Evolutionary conservation across 2,329 filamentous ascomycete species (phyloP).

Genomic region (Stachybotrys chartarum): DNA sequence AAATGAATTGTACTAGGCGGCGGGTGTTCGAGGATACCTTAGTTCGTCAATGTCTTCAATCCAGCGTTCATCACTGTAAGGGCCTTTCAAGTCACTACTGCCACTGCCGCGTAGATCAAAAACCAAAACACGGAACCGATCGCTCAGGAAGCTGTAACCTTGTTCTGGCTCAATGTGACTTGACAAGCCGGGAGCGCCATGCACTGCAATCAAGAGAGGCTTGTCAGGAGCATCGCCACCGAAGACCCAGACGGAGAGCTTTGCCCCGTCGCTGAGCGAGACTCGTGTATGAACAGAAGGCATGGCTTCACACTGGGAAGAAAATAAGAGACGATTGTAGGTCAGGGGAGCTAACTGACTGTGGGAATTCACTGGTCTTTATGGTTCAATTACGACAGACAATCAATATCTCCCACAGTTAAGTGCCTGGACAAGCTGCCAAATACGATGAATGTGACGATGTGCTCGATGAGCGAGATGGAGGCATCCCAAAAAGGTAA

Average conservation of each 20-base stretch:
- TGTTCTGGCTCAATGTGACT: slow-evolving; percentile 10
- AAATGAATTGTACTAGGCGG: background rate
- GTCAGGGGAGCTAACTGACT: background rate
- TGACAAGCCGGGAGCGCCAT: slow-evolving; percentile 14
- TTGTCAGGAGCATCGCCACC: slow-evolving; percentile 8
- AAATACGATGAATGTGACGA: background rate
- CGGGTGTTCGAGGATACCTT: slow-evolving; percentile 6
- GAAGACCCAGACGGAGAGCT: slow-evolving; percentile 9
- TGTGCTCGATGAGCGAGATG: slow-evolving; percentile 1
- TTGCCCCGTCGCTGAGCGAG: slow-evolving; percentile 12
- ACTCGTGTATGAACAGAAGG: slow-evolving; percentile 1
- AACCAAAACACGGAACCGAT: slow-evolving; percentile 12
- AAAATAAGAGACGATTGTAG: background rate
- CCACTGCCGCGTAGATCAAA: slow-evolving; percentile 17
- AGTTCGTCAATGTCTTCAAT: slow-evolving; percentile 16
- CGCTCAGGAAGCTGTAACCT: slow-evolving; percentile 11
- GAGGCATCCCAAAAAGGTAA: background rate
- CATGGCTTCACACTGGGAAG: background rate
- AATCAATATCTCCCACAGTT: background rate
- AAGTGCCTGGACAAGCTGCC: background rate
- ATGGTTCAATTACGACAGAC: too few species aligned
- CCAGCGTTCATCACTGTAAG: slow-evolving; percentile 15
- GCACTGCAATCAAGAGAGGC: slow-evolving; percentile 12
- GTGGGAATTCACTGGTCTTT: too few species aligned
- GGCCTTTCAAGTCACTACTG: slow-evolving; percentile 11